phyloP scores from a whole-genome alignment of 371 early-diverging fungal species.

The Rhizopus arrhizus region DNA sequence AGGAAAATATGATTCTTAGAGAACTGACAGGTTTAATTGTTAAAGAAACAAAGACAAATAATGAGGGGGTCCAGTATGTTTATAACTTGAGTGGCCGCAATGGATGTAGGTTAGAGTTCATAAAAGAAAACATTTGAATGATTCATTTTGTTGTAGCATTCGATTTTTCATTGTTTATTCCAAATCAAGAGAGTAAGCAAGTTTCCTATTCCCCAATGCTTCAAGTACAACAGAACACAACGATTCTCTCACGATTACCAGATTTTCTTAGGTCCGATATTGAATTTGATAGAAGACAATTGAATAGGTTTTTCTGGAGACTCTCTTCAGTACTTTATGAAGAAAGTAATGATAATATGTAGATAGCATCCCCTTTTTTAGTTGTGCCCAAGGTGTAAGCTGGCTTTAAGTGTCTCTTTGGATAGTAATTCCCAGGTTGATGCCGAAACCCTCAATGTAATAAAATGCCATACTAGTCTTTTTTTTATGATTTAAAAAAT shows the following conservation, averaged over 20 bases:
- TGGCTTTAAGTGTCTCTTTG: too few species aligned
- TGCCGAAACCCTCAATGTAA: too few species aligned
- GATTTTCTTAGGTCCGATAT: conserved; percentile 17
- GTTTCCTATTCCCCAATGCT: conserved; percentile 20
- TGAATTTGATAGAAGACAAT: conserved; percentile 15
- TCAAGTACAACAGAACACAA: conserved; percentile 11
- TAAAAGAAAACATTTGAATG: neutral
- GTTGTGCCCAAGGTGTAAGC: neutral
- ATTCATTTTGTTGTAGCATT: conserved; percentile 6
- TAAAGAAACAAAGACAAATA: conserved; percentile 10
- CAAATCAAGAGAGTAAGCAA: conserved; percentile 5
- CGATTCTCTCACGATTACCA: conserved; percentile 15
- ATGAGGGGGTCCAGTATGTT: conserved; percentile 10
- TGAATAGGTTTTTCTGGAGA: conserved; percentile 13
- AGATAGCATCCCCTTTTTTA: neutral
- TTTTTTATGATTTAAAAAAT: too few species aligned
- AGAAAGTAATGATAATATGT: neutral
- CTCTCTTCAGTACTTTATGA: conserved; percentile 1
- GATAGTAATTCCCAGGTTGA: too few species aligned
- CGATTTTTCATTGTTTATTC: conserved; percentile 16
- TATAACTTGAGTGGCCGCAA: conserved; percentile 22
- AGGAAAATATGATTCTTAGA: neutral
- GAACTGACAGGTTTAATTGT: conserved; percentile 17
- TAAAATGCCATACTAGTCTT: too few species aligned
- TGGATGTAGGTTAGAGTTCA: conserved; percentile 21